Conservation (phyloP, 106 monocot species). For the Gastrodia elata region DNA sequence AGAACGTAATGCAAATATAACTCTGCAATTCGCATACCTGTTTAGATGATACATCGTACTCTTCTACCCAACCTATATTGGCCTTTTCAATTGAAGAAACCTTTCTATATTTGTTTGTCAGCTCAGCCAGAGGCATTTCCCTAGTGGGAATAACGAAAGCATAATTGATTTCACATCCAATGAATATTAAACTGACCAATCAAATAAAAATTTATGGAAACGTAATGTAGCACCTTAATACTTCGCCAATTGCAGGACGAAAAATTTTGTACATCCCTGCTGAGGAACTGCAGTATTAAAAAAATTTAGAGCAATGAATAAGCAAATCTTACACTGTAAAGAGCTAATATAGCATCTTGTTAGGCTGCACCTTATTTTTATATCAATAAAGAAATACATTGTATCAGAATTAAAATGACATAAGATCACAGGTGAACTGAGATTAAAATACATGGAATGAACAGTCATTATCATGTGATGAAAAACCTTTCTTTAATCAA, state of each 20-base stretch:
- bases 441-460: not conserved
- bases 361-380: not conserved
- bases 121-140: conserved; percentile 82
- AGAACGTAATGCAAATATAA: not conserved
- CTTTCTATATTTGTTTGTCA: conserved; percentile 84
- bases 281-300: conserved; percentile 44
- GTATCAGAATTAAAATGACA: not conserved
- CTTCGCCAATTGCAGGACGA: conserved; percentile 91
- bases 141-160: conserved; percentile 19
- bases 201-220: conserved; percentile 24
- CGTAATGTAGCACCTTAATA: conserved; percentile 69
- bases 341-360: not conserved
- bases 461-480: not conserved
- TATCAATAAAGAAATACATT: not conserved
- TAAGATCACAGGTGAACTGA: not conserved
- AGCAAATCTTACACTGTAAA: not conserved
- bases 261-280: conserved; percentile 67
- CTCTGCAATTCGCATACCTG: conserved; percentile 39
- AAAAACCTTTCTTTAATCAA: not conserved
- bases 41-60: conserved; percentile 69
- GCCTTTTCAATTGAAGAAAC: conserved; percentile 77
- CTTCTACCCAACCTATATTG: conserved; percentile 78
- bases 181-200: not conserved
- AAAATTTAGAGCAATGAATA: not conserved
- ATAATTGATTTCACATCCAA: not conserved